Conservation (phyloP, 768 basidiomycete genomes). For the Mycena alexandri region DNA sequence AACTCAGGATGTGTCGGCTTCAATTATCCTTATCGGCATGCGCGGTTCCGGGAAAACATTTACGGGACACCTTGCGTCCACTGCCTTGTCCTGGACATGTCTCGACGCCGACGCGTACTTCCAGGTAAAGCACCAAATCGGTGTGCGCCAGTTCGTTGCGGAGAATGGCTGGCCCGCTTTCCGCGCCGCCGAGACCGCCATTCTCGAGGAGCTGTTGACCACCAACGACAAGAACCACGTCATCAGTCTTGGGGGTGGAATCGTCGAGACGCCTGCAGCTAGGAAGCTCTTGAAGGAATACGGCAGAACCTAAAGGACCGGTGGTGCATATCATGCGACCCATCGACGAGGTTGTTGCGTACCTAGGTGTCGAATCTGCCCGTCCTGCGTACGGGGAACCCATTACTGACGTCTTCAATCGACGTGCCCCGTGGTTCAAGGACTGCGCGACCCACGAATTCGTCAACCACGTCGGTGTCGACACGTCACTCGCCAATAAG, state of each 20-base stretch:
- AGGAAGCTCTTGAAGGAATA: slow-evolving; percentile 80
- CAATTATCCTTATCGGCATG: slow-evolving; percentile 92
- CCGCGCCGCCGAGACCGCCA: slow-evolving; percentile 80
- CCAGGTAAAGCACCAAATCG: slow-evolving; percentile 68
- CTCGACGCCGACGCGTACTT: slow-evolving; percentile 91
- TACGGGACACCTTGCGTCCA: slow-evolving; percentile 83
- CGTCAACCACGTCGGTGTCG: slow-evolving; percentile 73
- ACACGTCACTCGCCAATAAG: slow-evolving; percentile 39
- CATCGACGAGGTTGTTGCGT: slow-evolving; percentile 83
- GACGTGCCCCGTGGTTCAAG: slow-evolving; percentile 88
- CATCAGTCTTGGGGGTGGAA: slow-evolving; percentile 93
- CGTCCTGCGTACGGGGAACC: slow-evolving; percentile 93
- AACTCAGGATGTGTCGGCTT: slow-evolving; percentile 55
- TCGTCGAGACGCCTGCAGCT: slow-evolving; percentile 88
- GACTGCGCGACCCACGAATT: slow-evolving; percentile 89
- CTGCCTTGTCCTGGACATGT: slow-evolving; percentile 74
- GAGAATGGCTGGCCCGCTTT: slow-evolving; percentile 91
- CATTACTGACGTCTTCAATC: slow-evolving; percentile 83
- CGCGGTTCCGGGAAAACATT: slow-evolving; percentile 96
- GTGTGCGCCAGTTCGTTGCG: slow-evolving; percentile 84
- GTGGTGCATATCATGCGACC: slow-evolving; percentile 90
- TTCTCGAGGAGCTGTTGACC: slow-evolving; percentile 77
- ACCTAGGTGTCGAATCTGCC: slow-evolving; percentile 79
- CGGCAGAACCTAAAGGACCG: slow-evolving; percentile 66
- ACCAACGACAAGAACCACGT: slow-evolving; percentile 72